Base-by-base conservation (phyloP, 139 green algal species). In the Zygnema cylindricum region DNA sequence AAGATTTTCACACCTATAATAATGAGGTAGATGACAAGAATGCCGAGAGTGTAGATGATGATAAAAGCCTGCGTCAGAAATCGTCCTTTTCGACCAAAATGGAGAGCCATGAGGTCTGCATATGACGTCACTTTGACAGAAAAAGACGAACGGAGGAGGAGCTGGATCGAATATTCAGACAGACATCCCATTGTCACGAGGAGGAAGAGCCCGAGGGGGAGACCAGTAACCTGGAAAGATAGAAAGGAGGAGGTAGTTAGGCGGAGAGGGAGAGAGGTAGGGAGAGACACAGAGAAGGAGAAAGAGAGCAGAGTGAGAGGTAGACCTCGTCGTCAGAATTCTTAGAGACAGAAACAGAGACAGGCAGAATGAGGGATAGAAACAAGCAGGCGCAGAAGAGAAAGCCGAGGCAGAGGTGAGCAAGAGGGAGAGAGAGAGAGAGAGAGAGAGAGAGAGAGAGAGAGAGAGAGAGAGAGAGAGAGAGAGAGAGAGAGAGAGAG, bases 21-120 rank as follows among this genome's bases (percentile, higher is more conserved):
- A 23, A 85, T 85, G 77, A 85, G 77, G 77, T 85, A 85, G 36
- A 85, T 55, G 32, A 85, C 38, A 55, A 85, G 77, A n/a, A 85
- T 85, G 22, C 77, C 77, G 3, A 54, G 11, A 55, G 79, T 85
- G 77, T 85, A 81, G 77, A 85, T 79, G 16, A 79, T 79, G 3
- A 79, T 43, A 3, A 43, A 41, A 30, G 7, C 38, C 71, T 79
- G 71, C 71, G 38, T 41, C 11, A 16, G 7, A 79, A 30, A 25
- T 11, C 11, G 3, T 11, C 71, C 71, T 41, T 54, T 43, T 11
- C 11, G 71, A 41, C 36, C 36, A 43, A 38, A 79, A 7, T 7
- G 7, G 7, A 11, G 7, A 7, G 42, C 71, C 36, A 79, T 41
- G 43, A 79, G 71, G 71, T 79, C 71, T 25, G 36, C 7, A 11